phyloP scores from a whole-genome alignment of 1,139 yeast species.

The Martiniozyma asiatica region DNA sequence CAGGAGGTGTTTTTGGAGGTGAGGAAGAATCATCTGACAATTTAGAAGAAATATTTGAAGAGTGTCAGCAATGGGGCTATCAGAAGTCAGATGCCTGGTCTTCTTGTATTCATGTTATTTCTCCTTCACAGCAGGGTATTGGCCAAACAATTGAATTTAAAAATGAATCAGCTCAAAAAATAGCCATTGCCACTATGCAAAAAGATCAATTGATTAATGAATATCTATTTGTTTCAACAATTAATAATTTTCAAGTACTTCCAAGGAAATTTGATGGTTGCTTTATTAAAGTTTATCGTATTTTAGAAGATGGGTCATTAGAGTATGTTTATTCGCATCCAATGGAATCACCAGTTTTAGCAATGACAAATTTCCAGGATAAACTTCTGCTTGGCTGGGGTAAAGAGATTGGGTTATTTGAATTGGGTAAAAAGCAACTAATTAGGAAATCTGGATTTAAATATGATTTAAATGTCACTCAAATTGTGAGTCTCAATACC shows the following conservation, averaged over 20 bases:
- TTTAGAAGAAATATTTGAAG: conserved; percentile 9
- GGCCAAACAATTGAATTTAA: conserved; percentile 31
- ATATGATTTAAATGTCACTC: conserved; percentile 22
- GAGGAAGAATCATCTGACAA: conserved; percentile 8
- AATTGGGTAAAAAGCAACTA: conserved; percentile 69
- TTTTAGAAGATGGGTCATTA: conserved; percentile 29
- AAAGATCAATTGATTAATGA: conserved; percentile 21
- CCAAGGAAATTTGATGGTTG: conserved; percentile 27
- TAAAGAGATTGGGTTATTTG: conserved; percentile 47
- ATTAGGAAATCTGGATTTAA: conserved; percentile 48
- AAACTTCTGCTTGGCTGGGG: conserved; percentile 50
- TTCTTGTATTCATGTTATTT: conserved; percentile 43
- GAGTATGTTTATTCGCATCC: conserved; percentile 51
- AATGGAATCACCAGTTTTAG: conserved; percentile 36
- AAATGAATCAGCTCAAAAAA: conserved; percentile 30
- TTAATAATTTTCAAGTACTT: conserved; percentile 26
- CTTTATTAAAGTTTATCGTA: conserved; percentile 33
- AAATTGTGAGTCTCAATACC: conserved; percentile 39
- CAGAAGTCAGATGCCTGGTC: conserved; percentile 28
- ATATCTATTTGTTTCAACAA: conserved; percentile 39
- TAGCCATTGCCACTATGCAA: conserved; percentile 27
- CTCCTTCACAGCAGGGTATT: conserved; percentile 26
- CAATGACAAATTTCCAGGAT: conserved; percentile 48
- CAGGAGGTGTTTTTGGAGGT: conserved; percentile 8
- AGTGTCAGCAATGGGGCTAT: conserved; percentile 32